Percentiles rank a stretch among this genome's conserved stretches.
phyloP scores from a whole-genome alignment of 1,284 basidiomycete species.

The Cronartium quercuum region DNA sequence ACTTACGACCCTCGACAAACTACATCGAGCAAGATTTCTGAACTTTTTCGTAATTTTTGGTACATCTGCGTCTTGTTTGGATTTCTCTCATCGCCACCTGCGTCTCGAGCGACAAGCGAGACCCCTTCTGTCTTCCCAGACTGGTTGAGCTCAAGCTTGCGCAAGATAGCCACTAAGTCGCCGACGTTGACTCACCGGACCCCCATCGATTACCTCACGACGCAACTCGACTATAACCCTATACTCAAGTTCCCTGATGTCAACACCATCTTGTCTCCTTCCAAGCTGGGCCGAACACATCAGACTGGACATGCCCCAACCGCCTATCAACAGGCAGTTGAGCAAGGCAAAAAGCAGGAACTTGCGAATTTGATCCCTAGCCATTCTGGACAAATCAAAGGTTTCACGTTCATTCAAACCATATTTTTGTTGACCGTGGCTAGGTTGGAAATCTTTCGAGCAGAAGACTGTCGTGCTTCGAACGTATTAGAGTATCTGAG shows the following conservation, averaged over 20 bases:
- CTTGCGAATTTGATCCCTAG: slow-evolving; percentile 58
- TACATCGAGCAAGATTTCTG: slow-evolving; percentile 61
- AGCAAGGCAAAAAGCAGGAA: slow-evolving; percentile 42
- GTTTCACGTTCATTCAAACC: slow-evolving; percentile 72
- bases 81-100: slow-evolving; percentile 57
- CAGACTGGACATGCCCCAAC: slow-evolving; percentile 11
- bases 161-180: slow-evolving; percentile 77
- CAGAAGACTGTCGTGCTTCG: slow-evolving; percentile 70
- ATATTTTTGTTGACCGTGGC: slow-evolving; percentile 82
- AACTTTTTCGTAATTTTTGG: slow-evolving; percentile 89
- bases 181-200: slow-evolving; percentile 77
- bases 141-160: slow-evolving; percentile 53
- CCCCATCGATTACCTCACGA: slow-evolving; percentile 74
- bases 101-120: slow-evolving; percentile 62
- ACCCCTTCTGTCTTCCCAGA: slow-evolving; percentile 55
- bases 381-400: slow-evolving; percentile 66
- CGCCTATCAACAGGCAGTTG: slow-evolving; percentile 12
- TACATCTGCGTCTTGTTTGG: slow-evolving; percentile 81
- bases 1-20: slow-evolving; percentile 60
- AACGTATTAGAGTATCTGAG: slow-evolving; percentile 81
- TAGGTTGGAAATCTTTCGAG: slow-evolving; percentile 81
- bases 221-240: slow-evolving; percentile 88
- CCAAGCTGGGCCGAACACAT: slow-evolving; percentile 4
- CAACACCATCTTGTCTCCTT: neutral
- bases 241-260: slow-evolving; percentile 56